Conservation (phyloP, 1,284 basidiomycete genomes). For the Pyrrhoderma lamaoense region DNA sequence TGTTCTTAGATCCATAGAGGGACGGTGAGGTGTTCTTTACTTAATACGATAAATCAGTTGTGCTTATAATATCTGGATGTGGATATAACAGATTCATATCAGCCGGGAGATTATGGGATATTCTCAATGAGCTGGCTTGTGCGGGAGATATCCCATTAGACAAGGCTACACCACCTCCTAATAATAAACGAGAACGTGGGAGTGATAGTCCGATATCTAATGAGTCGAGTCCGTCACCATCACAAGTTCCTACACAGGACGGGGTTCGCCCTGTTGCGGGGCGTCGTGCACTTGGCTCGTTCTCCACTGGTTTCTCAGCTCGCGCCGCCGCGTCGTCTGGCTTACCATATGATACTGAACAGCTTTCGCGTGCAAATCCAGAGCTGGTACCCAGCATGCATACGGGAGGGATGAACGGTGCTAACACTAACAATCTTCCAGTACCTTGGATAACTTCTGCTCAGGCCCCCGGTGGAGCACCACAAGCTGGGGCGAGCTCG, state of each 20-base stretch:
- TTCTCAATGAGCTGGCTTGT: slow-evolving; percentile 59
- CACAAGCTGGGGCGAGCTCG: neutral
- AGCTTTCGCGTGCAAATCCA: slow-evolving; percentile 8
- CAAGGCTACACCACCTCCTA: slow-evolving; percentile 37
- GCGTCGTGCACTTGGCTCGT: slow-evolving; percentile 1
- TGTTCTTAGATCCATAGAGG: slow-evolving; percentile 47
- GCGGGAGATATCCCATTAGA: slow-evolving; percentile 60
- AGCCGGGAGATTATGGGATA: slow-evolving; percentile 47
- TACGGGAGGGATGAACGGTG: neutral
- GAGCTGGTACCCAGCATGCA: slow-evolving; percentile 3
- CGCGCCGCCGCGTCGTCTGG: slow-evolving; percentile 8
- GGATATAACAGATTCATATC: slow-evolving; percentile 47
- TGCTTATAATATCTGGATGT: too few species aligned
- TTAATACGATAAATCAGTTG: too few species aligned
- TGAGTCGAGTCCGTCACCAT: slow-evolving; percentile 17
- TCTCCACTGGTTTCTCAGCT: neutral
- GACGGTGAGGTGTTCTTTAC: slow-evolving; percentile 30
- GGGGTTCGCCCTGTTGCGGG: slow-evolving; percentile 29
- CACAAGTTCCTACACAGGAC: slow-evolving; percentile 13
- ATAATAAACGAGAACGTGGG: slow-evolving; percentile 55
- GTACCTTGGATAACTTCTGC: neutral
- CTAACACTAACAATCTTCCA: slow-evolving; percentile 1
- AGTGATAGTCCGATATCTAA: slow-evolving; percentile 34
- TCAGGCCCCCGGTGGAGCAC: neutral
- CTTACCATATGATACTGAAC: slow-evolving; percentile 13